A percentile compares a stretch with the other conserved stretches of the same genome.
Evolutionary conservation across 2,329 filamentous ascomycete genomes (phyloP).

Genomic region (Huntiella bhutanensis): DNA sequence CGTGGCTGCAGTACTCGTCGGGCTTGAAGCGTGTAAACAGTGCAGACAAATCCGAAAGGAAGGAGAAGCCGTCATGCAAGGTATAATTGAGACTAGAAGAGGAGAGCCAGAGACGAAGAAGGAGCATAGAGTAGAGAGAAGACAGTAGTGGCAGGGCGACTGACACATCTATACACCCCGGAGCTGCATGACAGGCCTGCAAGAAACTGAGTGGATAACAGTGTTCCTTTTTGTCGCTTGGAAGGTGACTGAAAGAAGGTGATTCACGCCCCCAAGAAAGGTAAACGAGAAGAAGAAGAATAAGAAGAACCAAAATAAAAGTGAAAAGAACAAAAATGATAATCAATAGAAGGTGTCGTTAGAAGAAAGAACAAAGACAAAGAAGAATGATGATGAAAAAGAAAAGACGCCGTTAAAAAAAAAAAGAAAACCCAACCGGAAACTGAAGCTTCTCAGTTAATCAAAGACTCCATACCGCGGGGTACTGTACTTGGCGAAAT

Average conservation of each 20-base stretch:
- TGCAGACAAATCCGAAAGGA: background rate
- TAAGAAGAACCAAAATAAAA: background rate
- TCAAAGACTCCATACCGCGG: slow-evolving; percentile 18
- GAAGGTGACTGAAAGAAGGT: too few species aligned
- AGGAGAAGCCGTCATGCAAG: background rate
- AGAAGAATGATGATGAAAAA: background rate
- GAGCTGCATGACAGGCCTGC: too few species aligned
- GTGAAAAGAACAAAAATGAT: background rate
- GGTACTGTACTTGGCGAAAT: slow-evolving; percentile 27
- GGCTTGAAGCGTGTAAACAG: background rate
- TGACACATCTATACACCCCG: background rate
- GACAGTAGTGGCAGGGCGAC: background rate
- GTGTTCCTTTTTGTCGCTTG: too few species aligned
- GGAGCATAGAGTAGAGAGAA: background rate
- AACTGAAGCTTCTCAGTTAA: slow-evolving; percentile 2
- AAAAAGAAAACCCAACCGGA: background rate
- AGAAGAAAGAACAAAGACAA: slow-evolving; percentile 4
- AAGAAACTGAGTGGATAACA: too few species aligned
- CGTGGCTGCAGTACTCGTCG: background rate
- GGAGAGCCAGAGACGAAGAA: background rate
- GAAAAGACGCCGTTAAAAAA: background rate
- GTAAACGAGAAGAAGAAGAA: background rate
- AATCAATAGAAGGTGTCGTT: background rate
- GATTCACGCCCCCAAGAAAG: background rate
- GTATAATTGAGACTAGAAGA: background rate